Conservation (phyloP, 441 rosid genomes). For the Pelargonium cotyledonis region DNA sequence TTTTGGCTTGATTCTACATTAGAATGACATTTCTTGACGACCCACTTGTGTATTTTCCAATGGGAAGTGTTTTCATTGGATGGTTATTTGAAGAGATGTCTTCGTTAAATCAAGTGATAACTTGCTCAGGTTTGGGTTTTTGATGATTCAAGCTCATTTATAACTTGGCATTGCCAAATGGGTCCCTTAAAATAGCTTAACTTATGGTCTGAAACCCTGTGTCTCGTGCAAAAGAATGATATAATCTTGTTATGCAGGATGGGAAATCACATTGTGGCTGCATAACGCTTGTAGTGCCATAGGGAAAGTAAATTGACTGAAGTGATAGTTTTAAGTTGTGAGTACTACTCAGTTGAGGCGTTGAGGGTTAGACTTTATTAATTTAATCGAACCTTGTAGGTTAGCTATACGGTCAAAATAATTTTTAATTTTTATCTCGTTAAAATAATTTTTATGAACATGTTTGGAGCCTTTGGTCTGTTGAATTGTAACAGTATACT, state of each 20-base stretch:
- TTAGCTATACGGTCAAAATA: not conserved
- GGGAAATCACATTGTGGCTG: not conserved
- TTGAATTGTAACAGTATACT: no score
- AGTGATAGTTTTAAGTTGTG: no score
- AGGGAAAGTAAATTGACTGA: not conserved
- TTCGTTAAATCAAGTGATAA: not conserved
- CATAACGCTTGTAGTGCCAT: not conserved
- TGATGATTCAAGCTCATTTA: slow-evolving; percentile 4
- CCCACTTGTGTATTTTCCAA: not conserved
- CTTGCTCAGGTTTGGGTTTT: not conserved
- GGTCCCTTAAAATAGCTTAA: not conserved
- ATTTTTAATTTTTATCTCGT: no score
- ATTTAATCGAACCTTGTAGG: not conserved
- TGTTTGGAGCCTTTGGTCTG: no score
- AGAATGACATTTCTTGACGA: not conserved
- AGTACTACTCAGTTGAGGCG: no score
- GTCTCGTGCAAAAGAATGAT: not conserved
- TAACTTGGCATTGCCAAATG: not conserved
- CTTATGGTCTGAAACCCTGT: not conserved
- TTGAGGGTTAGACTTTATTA: no score
- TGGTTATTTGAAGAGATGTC: not conserved
- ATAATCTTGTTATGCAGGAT: not conserved
- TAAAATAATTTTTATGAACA: no score
- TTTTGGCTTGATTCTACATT: not conserved
- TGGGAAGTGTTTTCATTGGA: not conserved